Base-by-base conservation (phyloP, 352 stramenopile species). In the Phytophthora pistaciae region DNA sequence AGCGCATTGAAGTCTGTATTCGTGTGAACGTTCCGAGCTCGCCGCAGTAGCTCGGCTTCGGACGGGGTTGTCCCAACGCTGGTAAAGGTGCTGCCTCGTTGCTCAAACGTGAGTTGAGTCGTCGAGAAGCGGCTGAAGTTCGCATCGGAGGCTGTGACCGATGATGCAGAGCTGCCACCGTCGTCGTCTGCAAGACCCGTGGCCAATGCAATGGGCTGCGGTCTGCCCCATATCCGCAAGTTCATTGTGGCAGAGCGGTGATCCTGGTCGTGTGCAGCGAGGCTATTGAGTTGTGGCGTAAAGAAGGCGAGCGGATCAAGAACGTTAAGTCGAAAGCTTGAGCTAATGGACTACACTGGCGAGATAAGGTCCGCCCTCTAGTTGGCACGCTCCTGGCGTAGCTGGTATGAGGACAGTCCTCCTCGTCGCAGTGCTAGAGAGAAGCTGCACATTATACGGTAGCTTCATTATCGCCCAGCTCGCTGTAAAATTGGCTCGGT, bases 381-480 rank as follows among this genome's bases (percentile, higher is more conserved):
- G 52, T 21, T 9, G 52, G 52, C 52, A 57, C 16, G 25, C 25
- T 27, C 25, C 21, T 57, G 21, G 53, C 53, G 53, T 59, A 18
- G 53, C 53, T 59, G 53, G 53, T 59, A 59, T 59, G 53, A 31
- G 53, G 53, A 46, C 53, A 59, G 53, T 42, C n/a, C n/a, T 29
- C 53, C 53, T 27, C 29, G 53, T 21, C 53, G 16, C 8, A 3
- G 49, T 27, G 53, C 21, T 42, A 59, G 29, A 59, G 53, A 16
- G 29, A 44, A 59, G 29, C 29, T 14, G 18, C 53, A 59, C 46
- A 18, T 18, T 59, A 29, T 9, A 18, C 27, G 25, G 25, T 29
- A 29, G 25, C 27, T 53, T 53, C 10, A 29, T 18, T 20, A 53
- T 53, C 20, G 20, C 20, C 25, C 46, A 53, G 46, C 20, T 13